Conservation (phyloP, 192 early-diverging fungal genomes). For the Rhizoclosmatium globosum region DNA sequence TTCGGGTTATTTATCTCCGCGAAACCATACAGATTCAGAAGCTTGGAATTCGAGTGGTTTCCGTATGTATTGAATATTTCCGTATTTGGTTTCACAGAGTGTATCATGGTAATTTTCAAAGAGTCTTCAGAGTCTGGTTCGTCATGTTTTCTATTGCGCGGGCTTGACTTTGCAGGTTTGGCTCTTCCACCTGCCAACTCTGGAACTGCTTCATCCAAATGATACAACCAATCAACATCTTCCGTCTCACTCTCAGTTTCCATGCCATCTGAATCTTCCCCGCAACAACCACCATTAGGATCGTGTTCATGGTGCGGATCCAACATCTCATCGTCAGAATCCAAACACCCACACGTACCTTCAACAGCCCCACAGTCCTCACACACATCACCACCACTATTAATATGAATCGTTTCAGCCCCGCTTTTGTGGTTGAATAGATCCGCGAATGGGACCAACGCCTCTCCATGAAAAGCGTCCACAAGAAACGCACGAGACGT, state of each 20-base stretch:
- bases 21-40: too few species aligned
- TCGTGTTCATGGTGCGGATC: slow-evolving; percentile 26
- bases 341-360: slow-evolving; percentile 64
- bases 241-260: slow-evolving; percentile 49
- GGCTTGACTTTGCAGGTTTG: too few species aligned
- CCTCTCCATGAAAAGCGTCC: too few species aligned
- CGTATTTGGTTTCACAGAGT: too few species aligned
- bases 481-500: slow-evolving; percentile 84
- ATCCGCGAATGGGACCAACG: slow-evolving; percentile 92
- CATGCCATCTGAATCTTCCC: slow-evolving; percentile 39
- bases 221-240: too few species aligned
- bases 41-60: slow-evolving; percentile 66
- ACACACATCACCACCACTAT: slow-evolving; percentile 83
- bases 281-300: slow-evolving; percentile 15
- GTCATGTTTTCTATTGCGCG: too few species aligned
- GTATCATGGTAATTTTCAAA: too few species aligned
- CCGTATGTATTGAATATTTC: slow-evolving; percentile 66
- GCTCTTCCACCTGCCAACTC: slow-evolving; percentile 24
- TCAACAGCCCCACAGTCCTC: slow-evolving; percentile 74
- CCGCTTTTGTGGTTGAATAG: slow-evolving; percentile 76
- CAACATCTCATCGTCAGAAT: slow-evolving; percentile 50
- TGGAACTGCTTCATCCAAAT: slow-evolving; percentile 23
- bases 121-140: too few species aligned
- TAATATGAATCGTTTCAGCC: slow-evolving; percentile 82
- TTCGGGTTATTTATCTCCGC: too few species aligned